Conservation (phyloP, 2,329 filamentous ascomycete species). For the Ceratocystis variospora region DNA sequence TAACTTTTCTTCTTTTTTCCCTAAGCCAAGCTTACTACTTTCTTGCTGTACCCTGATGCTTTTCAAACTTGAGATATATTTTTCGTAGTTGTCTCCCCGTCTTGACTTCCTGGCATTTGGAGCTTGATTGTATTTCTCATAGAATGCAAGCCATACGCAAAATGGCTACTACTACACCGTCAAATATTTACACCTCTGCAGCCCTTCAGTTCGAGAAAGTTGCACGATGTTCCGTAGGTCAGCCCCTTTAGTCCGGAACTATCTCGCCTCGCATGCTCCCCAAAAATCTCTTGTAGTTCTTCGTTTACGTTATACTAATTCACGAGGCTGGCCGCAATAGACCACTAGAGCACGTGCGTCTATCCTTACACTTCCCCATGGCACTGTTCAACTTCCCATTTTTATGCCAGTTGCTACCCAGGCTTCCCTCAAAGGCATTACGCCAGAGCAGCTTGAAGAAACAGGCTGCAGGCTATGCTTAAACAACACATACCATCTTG, state of each 20-base stretch:
- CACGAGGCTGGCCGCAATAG: conserved; percentile 32
- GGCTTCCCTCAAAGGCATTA: conserved; percentile 86
- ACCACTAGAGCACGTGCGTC: conserved; percentile 90
- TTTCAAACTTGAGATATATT: too few species aligned
- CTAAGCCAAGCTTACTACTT: background rate
- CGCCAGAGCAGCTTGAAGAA: conserved; percentile 78
- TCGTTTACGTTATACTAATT: background rate
- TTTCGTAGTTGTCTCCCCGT: background rate
- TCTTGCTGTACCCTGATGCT: background rate
- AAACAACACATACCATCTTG: conserved; percentile 97
- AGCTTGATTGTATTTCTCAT: background rate
- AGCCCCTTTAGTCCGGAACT: background rate
- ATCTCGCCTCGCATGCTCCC: too few species aligned
- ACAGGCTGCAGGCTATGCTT: conserved; percentile 82
- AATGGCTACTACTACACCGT: conserved; percentile 13
- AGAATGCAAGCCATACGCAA: conserved; percentile 16
- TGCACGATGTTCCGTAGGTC: conserved; percentile 63
- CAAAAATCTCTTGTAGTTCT: background rate
- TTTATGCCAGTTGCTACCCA: conserved; percentile 99
- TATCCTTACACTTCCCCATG: conserved; percentile 77
- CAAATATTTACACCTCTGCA: conserved; percentile 40
- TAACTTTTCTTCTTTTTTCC: background rate
- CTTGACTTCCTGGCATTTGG: background rate
- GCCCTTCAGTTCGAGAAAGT: conserved; percentile 68
- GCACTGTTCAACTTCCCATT: conserved; percentile 73